These are phyloP conservation scores for Fomitopsis betulina DNA, from an alignment of 1,284 basidiomycete species.

Conservation along the genomic window DNA sequence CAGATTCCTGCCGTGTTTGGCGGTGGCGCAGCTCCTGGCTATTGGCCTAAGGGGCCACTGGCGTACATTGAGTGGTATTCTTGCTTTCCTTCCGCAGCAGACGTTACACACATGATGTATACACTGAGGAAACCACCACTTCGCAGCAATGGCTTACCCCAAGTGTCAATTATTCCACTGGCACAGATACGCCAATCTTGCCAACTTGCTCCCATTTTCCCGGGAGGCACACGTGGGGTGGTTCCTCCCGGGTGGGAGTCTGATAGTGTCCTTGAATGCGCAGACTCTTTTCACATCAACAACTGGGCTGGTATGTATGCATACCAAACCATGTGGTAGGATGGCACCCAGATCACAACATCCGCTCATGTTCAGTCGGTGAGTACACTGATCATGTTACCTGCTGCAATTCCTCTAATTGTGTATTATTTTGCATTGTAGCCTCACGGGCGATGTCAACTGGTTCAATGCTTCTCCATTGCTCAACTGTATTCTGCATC, in stretches of 20 bases:
- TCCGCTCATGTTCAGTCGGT: too few relatives aligned
- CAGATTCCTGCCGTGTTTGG: neutral
- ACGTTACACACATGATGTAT: neutral
- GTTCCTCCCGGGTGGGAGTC: neutral
- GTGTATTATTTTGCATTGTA: too few relatives aligned
- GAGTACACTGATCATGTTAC: too few relatives aligned
- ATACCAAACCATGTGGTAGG: slow-evolving; percentile 2
- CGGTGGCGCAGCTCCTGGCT: neutral
- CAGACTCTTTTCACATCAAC: neutral
- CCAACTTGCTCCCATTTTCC: neutral
- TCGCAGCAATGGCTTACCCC: neutral
- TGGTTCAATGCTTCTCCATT: too few relatives aligned
- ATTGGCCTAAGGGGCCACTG: neutral
- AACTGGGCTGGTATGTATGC: slow-evolving; percentile 1
- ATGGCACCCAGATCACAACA: too few relatives aligned
- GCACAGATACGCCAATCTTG: neutral
- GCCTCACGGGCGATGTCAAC: too few relatives aligned
- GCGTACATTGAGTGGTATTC: slow-evolving; percentile 1
- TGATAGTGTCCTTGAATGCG: neutral
- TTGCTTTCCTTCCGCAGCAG: neutral
- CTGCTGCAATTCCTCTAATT: too few relatives aligned
- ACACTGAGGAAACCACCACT: neutral
- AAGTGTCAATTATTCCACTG: neutral
- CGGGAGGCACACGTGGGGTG: neutral
- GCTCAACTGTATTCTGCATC: too few relatives aligned